Base-by-base conservation (phyloP, 2,329 filamentous ascomycete genomes). In the Trichoderma sp. region DNA sequence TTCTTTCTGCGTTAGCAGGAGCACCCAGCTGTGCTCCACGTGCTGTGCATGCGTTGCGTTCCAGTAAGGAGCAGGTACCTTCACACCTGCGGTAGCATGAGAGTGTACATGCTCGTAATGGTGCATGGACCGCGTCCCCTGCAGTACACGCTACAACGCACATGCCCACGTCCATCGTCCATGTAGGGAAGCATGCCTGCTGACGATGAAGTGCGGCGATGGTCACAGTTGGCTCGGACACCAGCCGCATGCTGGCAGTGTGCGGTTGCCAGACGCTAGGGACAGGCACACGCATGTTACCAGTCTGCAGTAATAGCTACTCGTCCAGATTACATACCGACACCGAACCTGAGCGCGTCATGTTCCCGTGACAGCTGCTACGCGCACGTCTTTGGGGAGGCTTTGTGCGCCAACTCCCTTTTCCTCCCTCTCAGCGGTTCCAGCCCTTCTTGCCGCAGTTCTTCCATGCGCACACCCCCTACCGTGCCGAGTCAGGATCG, bases 231-330 rank as follows among this genome's bases (percentile, higher is more conserved):
- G 34, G 45, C 54, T 39, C 43, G 52, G 62, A 43, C 62, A 55
- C 52, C 63, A 63, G 64, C 64, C 50, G 58, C 59, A 52, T 65
- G 63, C 58, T 63, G 28, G 44, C 45, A 24, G 21, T 45, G 54
- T 60, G 50, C 55, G 54, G 44, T 57, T 57, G 19, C 41, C 54
- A 57, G 34, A 14, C 61, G 26, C 47, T 57, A 59, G 28, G 10
- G 30, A 44, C 60, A 30, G 28, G 34, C 34, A 39, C 34, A 39
- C 34, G 34, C 34, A 39, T 14, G 30, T 9, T 30, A 9, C 30
- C 30, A 30, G 30, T 30, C 9, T 9, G 30, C 7, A 7, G 30
- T 9, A 7, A 7, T 9, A 28, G 28, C 21, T 24, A 3, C 21
- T 24, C 21, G 21, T 24, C 2, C 21, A 24, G 21, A 24, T 24